phyloP scores from a whole-genome alignment of 306 rosid genomes.

The Begonia peltatifolia region DNA sequence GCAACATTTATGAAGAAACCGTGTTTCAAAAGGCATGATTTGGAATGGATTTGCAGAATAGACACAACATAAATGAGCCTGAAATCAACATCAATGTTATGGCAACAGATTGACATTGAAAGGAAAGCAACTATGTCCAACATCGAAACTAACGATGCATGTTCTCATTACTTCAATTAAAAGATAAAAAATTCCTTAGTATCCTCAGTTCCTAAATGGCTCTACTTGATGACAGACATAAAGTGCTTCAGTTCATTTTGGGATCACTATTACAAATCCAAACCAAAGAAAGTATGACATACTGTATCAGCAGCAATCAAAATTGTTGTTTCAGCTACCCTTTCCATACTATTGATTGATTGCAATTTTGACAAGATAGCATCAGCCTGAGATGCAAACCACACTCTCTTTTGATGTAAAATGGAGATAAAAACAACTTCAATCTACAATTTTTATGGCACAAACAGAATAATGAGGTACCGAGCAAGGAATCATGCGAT shows the following conservation, averaged over 20 bases:
- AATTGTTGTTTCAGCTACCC: slow-evolving; percentile 47
- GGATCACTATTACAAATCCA: slow-evolving; percentile 1
- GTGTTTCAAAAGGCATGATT: too few species aligned
- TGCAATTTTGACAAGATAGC: slow-evolving; percentile 62
- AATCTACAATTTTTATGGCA: slow-evolving; percentile 1
- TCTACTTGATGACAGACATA: slow-evolving; percentile 30
- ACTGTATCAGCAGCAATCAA: slow-evolving; percentile 87
- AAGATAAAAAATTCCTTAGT: slow-evolving; percentile 1
- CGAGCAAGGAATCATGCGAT: too few species aligned
- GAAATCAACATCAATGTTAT: too few species aligned
- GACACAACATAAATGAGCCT: too few species aligned
- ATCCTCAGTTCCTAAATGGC: slow-evolving; percentile 51
- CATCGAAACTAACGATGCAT: too few species aligned
- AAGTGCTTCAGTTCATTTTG: slow-evolving; percentile 11
- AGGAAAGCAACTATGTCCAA: too few species aligned
- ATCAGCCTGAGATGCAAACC: slow-evolving; percentile 63
- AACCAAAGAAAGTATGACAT: slow-evolving; percentile 25
- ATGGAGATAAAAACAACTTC: slow-evolving; percentile 12
- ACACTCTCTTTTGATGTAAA: slow-evolving; percentile 14
- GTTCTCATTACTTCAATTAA: too few species aligned
- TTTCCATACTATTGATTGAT: slow-evolving; percentile 27
- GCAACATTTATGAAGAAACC: too few species aligned
- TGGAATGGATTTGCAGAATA: too few species aligned
- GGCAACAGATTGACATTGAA: too few species aligned
- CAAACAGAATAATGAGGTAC: background rate